Evolutionary conservation across 129 eudicot genomes (phyloP), one percentile per base, ranked within the genome.

Genomic region (Chrysanthemum seticuspe): DNA sequence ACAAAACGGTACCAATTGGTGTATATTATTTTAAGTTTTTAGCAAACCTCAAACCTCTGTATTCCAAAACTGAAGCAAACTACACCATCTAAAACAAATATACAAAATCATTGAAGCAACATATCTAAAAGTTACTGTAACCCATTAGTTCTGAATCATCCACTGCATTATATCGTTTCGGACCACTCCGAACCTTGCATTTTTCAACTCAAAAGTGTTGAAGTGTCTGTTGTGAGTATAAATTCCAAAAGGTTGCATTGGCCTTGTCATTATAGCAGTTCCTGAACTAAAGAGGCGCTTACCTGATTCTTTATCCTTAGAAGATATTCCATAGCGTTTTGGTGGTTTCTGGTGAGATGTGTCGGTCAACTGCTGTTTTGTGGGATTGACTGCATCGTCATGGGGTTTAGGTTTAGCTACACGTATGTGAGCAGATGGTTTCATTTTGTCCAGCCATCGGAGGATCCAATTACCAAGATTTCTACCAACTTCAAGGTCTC

Each of bases 401-500:
- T 69, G 40, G 70, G 21, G 16, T 18, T 75, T 76, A 51, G 62
- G 82, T 56, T 72, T 81, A 56, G 65, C 81, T 70, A 71, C 81
- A 23, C 98, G 87, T 70, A 93, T 92, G 45, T 88, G 87, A 49
- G 97, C 97, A 3, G 74, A 78, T 25, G 97, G 97, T 77, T 89
- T 87, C 91, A 77, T 71, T 74, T 68, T 79, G 62, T 92, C 97
- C n/a, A 92, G 96, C 86, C 91, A 83, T 16, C 96, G 75, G 48
- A 92, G 97, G 76, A 92, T 88, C 91, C 96, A 81, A 48, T 88
- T 92, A 18, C 96, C 94, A 5, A 92, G 66, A 66, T 78, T 89
- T 53, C 94, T 81, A 75, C 96, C 97, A 66, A 85, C 94, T 87
- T 87, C 97, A 36, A 92, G 79, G 78, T 92, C 97, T 79, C 97